Base-by-base conservation (phyloP, 1,284 basidiomycete genomes). In the Phellopilus nigrolimitatus region DNA sequence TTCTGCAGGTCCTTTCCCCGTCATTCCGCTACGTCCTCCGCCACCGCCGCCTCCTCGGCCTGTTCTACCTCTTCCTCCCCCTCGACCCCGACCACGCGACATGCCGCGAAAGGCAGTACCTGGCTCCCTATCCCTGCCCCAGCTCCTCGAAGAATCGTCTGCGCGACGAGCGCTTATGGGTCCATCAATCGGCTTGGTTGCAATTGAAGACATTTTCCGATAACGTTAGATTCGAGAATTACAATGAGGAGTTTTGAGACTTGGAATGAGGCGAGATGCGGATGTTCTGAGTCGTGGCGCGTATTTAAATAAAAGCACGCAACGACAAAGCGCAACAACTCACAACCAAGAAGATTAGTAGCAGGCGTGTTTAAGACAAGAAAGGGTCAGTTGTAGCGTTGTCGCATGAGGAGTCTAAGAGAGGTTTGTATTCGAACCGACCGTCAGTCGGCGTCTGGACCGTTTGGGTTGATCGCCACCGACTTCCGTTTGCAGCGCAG, bases 71-170 rank as follows among this genome's bases (percentile, higher is more conserved):
- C 71, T 68, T 15, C 73, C 66, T 36, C 73, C 64, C 33, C 67
- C 66, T 45, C 68, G 65, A 31, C 71, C 69, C 47, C 66, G 63
- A 52, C 64, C 61, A 25, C 67, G 58, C 46, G 66, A 64, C 44
- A 62, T 63, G 51, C 70, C 66, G 31, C 72, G 75, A 59, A 78
- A 77, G 25, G 77, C 71, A 28, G 75, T 68, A 8, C 74, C 74
- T 51, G 74, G 64, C 34, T 81, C 80, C 39, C 68, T 69, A 21
- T 64, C 62, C 42, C 70, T 79, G 46, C 71, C 49, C 64, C 61
- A n/a, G 46, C 27, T 51, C 46, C 70, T 68, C 47, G 68, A 59
- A 47, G 63, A 21, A 17, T 49, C 49, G 19, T 48, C 54, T 10
- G 43, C 58, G 22, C 60, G 53, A 42, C 62, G 59, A 60, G 47